Conservation (phyloP, 768 basidiomycete genomes). For the Pulveroboletus sp. region DNA sequence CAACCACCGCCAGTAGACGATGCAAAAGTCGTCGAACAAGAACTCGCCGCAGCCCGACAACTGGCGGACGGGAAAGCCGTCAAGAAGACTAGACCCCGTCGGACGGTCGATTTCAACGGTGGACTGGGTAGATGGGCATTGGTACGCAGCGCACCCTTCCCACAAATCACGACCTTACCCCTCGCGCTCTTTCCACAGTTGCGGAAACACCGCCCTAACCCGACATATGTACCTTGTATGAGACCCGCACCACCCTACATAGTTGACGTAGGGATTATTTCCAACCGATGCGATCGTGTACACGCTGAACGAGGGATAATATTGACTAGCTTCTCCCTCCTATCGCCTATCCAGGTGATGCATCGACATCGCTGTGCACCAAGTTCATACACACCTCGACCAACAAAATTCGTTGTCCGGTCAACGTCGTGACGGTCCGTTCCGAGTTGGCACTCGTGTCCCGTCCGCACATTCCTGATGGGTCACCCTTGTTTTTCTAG, state of each 20-base stretch:
- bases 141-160: slow-evolving; percentile 42
- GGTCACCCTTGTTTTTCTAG: slow-evolving; percentile 36
- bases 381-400: slow-evolving; percentile 98
- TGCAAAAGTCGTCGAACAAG: slow-evolving; percentile 68
- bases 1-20: slow-evolving; percentile 80
- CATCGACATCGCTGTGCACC: slow-evolving; percentile 90
- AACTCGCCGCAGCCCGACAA: slow-evolving; percentile 68
- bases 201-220: slow-evolving; percentile 74
- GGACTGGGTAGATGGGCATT: slow-evolving; percentile 80
- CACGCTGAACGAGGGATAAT: slow-evolving; percentile 23
- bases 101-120: slow-evolving; percentile 95
- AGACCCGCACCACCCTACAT: slow-evolving; percentile 85
- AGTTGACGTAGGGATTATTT: slow-evolving; percentile 63
- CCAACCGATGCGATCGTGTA: slow-evolving; percentile 11
- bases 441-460: neutral
- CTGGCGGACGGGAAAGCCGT: slow-evolving; percentile 74
- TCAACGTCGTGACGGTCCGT: slow-evolving; percentile 90
- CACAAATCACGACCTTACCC: neutral
- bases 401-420: slow-evolving; percentile 97
- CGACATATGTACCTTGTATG: slow-evolving; percentile 69
- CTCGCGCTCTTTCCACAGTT: slow-evolving; percentile 37
- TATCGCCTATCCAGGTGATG: slow-evolving; percentile 85
- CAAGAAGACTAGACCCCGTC: slow-evolving; percentile 87
- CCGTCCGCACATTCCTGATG: neutral
- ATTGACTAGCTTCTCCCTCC: slow-evolving; percentile 80